Conservation (phyloP, 495 filamentous ascomycete species). For the Pseudotulostoma volvatum region DNA sequence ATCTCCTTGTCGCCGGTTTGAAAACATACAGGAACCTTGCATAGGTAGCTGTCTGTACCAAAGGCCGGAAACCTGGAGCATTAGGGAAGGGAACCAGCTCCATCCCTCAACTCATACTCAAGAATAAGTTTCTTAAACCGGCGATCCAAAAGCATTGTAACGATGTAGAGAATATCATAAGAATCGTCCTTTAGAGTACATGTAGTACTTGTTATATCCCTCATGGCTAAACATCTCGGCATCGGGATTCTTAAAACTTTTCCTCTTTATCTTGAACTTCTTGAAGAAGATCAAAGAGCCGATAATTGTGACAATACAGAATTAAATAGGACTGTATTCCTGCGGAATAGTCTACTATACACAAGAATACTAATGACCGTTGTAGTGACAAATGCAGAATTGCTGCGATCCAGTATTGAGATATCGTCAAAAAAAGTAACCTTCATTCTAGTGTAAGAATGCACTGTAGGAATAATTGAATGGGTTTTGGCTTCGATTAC, state of each 20-base stretch:
- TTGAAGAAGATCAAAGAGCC: neutral
- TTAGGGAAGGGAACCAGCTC: neutral
- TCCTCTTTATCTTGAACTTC: neutral
- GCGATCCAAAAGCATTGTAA: neutral
- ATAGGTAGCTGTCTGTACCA: neutral
- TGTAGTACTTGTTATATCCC: neutral
- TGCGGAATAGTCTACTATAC: no score
- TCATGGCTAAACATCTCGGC: neutral
- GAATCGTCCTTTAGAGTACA: neutral
- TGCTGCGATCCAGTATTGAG: no score
- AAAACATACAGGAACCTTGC: neutral
- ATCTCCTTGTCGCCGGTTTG: neutral
- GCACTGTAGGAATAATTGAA: no score
- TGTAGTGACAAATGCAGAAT: no score
- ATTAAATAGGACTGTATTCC: no score
- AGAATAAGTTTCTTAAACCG: neutral
- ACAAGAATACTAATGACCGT: no score
- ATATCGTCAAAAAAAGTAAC: no score
- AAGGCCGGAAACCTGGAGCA: neutral
- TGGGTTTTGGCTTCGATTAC: no score
- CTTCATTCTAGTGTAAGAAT: no score
- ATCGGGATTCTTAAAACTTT: neutral
- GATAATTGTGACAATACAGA: no score
- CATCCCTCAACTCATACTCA: neutral
- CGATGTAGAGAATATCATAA: neutral